These are phyloP conservation scores for Candida sp. DNA, from an alignment of 1,139 yeast genomes.

Conservation along the genomic window DNA sequence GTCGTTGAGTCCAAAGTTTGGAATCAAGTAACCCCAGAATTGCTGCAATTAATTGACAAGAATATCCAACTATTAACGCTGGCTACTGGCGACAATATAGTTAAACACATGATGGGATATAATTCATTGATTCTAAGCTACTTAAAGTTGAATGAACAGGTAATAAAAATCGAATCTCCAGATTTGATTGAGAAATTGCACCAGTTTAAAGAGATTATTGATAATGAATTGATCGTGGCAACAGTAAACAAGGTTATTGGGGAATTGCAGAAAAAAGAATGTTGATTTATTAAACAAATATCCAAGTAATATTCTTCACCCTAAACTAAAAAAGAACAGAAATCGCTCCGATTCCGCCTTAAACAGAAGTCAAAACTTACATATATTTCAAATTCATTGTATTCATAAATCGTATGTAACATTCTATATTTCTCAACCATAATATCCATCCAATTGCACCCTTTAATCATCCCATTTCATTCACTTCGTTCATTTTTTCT, in stretches of 20 bases:
- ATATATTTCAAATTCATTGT: no score
- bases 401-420: no score
- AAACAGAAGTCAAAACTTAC: no score
- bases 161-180: slow-evolving; percentile 1
- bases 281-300: no score
- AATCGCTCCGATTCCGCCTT: no score
- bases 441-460: no score
- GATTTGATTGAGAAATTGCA: slow-evolving; percentile 2
- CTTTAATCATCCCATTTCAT: no score
- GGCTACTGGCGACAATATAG: slow-evolving; percentile 5
- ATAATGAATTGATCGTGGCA: slow-evolving; percentile 4
- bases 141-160: slow-evolving; percentile 4
- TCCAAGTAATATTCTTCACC: no score
- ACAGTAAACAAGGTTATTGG: slow-evolving; percentile 3
- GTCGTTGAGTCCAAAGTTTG: slow-evolving; percentile 3
- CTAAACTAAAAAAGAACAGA: no score
- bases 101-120: slow-evolving; percentile 12
- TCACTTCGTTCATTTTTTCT: background rate
- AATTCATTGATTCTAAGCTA: slow-evolving; percentile 10
- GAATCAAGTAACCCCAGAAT: slow-evolving; percentile 2
- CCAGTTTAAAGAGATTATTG: slow-evolving; percentile 4
- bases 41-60: slow-evolving; percentile 6
- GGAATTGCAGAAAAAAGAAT: background rate
- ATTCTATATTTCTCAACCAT: no score
- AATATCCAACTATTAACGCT: slow-evolving; percentile 3